Percentiles rank a stretch among this genome's conserved stretches.
phyloP scores from a whole-genome alignment of 345 rosid genomes.

The Acer campestre region DNA sequence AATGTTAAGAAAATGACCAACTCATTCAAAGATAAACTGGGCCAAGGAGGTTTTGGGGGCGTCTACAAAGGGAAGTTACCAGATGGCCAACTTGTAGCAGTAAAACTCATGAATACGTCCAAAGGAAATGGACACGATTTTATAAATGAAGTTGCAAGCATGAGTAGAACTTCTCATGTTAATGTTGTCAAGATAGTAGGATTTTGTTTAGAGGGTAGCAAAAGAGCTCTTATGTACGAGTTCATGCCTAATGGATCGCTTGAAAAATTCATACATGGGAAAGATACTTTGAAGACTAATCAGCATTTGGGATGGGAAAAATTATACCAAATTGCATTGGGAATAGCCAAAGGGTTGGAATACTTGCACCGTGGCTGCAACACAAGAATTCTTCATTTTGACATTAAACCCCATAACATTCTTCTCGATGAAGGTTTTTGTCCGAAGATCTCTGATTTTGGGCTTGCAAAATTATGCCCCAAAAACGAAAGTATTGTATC shows the following conservation, averaged over 20 bases:
- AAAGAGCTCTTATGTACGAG: conserved; percentile 42
- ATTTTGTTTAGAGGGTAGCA: conserved; percentile 30
- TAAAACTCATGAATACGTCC: conserved; percentile 35
- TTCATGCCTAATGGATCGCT: conserved; percentile 47
- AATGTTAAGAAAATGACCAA: conserved; percentile 36
- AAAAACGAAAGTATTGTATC: conserved; percentile 38
- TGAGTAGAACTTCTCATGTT: conserved; percentile 53
- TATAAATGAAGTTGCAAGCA: conserved; percentile 49
- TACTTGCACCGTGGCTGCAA: conserved; percentile 49
- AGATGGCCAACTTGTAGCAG: conserved; percentile 36
- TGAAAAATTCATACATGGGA: conserved; percentile 33
- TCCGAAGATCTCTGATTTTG: conserved; percentile 51
- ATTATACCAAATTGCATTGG: conserved; percentile 26
- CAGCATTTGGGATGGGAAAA: conserved; percentile 23
- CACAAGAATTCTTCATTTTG: conserved; percentile 43
- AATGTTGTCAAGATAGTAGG: conserved; percentile 31
- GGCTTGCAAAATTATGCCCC: conserved; percentile 43
- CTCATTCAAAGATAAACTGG: conserved; percentile 33
- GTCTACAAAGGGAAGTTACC: conserved; percentile 33
- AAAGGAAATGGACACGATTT: conserved; percentile 47
- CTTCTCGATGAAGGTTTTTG: conserved; percentile 39
- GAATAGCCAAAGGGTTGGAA: conserved; percentile 45
- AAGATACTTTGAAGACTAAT: neutral
- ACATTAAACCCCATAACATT: conserved; percentile 51
- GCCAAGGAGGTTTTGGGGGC: conserved; percentile 37